Conservation (phyloP, 768 basidiomycete species). For the Flagelloscypha sp. region DNA sequence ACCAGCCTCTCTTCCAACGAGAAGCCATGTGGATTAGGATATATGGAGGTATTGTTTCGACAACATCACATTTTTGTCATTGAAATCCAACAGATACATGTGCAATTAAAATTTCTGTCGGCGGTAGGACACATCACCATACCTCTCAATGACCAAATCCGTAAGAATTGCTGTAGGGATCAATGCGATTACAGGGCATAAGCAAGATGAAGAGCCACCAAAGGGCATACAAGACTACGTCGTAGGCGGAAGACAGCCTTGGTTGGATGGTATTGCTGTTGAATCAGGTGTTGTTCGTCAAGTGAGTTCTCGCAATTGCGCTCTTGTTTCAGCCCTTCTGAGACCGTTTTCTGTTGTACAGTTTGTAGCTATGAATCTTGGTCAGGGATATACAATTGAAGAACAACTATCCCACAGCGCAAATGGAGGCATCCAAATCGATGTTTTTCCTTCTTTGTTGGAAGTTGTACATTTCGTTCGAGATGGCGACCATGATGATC, state of each 20-base stretch:
- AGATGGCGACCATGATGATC: no score
- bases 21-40: constrained; percentile 10
- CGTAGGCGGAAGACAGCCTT: constrained; percentile 11
- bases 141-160: background rate
- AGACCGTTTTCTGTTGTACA: no score
- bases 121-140: constrained; percentile 3
- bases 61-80: no score
- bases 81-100: background rate
- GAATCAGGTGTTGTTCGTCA: constrained; percentile 11
- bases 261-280: constrained; percentile 13
- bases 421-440: no score
- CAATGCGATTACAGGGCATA: constrained; percentile 10
- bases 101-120: constrained; percentile 13
- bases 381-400: no score
- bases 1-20: constrained; percentile 12
- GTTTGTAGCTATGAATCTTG: no score
- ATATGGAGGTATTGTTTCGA: background rate
- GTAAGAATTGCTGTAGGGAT: constrained; percentile 1
- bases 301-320: constrained; percentile 3
- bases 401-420: no score
- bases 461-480: no score
- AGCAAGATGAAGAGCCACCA: background rate
- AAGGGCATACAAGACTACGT: constrained; percentile 10
- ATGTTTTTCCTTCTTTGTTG: no score
- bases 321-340: background rate